Percentiles rank a stretch among this genome's conserved stretches.
Conservation (phyloP, 768 basidiomycete species). For the Sarcomyxa edulis region DNA sequence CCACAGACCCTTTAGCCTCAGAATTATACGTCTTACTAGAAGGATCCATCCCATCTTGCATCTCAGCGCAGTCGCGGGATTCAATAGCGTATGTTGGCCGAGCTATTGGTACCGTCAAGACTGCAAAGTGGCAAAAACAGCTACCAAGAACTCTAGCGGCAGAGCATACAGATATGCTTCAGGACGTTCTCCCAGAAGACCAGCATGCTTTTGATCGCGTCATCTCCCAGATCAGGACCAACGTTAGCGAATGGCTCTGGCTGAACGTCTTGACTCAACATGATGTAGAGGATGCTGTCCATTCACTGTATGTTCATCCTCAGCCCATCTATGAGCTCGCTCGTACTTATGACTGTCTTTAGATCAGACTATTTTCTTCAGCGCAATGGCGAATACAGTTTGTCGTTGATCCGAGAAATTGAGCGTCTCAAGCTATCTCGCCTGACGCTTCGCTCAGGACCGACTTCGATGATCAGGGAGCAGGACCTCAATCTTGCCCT, state of each 20-base stretch:
- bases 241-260: conserved; percentile 94
- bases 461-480: conserved; percentile 77
- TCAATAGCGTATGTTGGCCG: conserved; percentile 86
- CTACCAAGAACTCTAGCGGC: conserved; percentile 63
- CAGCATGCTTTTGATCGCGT: conserved; percentile 71
- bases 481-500: conserved; percentile 87
- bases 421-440: conserved; percentile 80
- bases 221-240: conserved; percentile 69
- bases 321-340: conserved; percentile 1
- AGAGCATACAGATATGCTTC: conserved; percentile 61
- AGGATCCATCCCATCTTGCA: conserved; percentile 69
- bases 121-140: conserved; percentile 74
- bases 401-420: conserved; percentile 81
- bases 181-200: conserved; percentile 68
- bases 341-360: conserved; percentile 4
- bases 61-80: conserved; percentile 66
- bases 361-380: conserved; percentile 88
- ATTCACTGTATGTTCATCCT: conserved; percentile 78
- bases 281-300: conserved; percentile 80
- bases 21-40: conserved; percentile 54
- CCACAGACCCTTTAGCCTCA: conserved; percentile 63
- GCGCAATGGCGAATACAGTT: conserved; percentile 82
- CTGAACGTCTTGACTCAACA: conserved; percentile 77
- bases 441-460: conserved; percentile 58
- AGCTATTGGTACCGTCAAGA: conserved; percentile 79